Conservation (phyloP, 2,329 filamentous ascomycete species). For the Aspergillus sp. region DNA sequence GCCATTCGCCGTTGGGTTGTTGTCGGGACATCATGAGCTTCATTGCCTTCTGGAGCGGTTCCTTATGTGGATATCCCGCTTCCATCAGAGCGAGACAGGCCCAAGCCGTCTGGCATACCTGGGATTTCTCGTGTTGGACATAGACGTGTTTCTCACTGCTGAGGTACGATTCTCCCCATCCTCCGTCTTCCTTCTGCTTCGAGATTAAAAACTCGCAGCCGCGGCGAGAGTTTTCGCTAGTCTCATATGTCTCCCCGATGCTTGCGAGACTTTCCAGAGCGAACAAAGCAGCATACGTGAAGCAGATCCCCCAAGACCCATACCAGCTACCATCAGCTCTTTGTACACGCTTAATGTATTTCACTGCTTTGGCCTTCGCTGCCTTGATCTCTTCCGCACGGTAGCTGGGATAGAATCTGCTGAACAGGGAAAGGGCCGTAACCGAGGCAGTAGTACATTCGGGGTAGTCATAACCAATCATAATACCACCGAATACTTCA, state of each 20-base stretch:
- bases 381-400: conserved; percentile 69
- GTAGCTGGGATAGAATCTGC: conserved; percentile 77
- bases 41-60: conserved; percentile 71
- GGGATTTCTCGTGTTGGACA: conserved; percentile 73
- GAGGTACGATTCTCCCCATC: conserved; percentile 94
- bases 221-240: conserved; percentile 66
- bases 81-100: conserved; percentile 79
- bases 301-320: conserved; percentile 96
- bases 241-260: conserved; percentile 78
- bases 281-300: conserved; percentile 97
- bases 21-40: conserved; percentile 82
- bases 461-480: conserved; percentile 98
- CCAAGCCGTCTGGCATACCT: conserved; percentile 96
- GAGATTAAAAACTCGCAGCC: conserved; percentile 85
- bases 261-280: conserved; percentile 81
- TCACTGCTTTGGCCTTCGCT: conserved; percentile 72
- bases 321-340: conserved; percentile 90
- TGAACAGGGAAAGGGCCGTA: conserved; percentile 81
- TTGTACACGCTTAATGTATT: conserved; percentile 81
- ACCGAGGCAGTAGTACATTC: conserved; percentile 97
- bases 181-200: conserved; percentile 83
- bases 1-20: conserved; percentile 86
- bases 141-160: conserved; percentile 77
- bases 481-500: conserved; percentile 94
- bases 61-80: conserved; percentile 74